Conservation (phyloP, 768 basidiomycete genomes). For the Leccinum longicurvipes region DNA sequence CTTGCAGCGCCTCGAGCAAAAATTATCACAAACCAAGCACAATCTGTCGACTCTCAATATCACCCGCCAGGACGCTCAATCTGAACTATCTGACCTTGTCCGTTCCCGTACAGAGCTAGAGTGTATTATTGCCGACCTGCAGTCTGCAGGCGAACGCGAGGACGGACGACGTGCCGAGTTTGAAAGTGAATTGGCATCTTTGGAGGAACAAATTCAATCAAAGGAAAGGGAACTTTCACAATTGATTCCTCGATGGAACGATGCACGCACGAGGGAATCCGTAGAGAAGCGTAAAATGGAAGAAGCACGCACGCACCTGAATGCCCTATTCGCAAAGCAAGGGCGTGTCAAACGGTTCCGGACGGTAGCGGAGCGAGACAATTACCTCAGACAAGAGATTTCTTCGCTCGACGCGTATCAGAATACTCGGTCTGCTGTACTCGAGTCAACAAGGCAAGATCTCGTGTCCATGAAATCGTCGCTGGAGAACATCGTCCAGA, state of each 20-base stretch:
- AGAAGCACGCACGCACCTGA: constrained; percentile 65
- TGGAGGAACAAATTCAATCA: constrained; percentile 58
- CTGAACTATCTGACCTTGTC: constrained; percentile 84
- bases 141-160: constrained; percentile 58
- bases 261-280: constrained; percentile 46
- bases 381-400: constrained; percentile 79
- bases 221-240: constrained; percentile 63
- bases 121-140: constrained; percentile 77
- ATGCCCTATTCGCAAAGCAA: constrained; percentile 83
- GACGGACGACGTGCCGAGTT: constrained; percentile 62
- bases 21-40: constrained; percentile 68
- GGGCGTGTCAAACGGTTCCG: constrained; percentile 84
- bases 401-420: constrained; percentile 61
- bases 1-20: constrained; percentile 67
- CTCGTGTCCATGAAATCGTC: constrained; percentile 46
- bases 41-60: constrained; percentile 64
- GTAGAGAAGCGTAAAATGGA: constrained; percentile 68
- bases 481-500: constrained; percentile 54
- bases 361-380: constrained; percentile 80
- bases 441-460: constrained; percentile 52
- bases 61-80: constrained; percentile 70
- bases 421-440: constrained; percentile 49
- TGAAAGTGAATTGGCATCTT: constrained; percentile 57
- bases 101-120: constrained; percentile 83
- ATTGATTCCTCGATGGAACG: constrained; percentile 70